Base-by-base conservation (phyloP, 768 basidiomycete species). In the Mycena floridula region DNA sequence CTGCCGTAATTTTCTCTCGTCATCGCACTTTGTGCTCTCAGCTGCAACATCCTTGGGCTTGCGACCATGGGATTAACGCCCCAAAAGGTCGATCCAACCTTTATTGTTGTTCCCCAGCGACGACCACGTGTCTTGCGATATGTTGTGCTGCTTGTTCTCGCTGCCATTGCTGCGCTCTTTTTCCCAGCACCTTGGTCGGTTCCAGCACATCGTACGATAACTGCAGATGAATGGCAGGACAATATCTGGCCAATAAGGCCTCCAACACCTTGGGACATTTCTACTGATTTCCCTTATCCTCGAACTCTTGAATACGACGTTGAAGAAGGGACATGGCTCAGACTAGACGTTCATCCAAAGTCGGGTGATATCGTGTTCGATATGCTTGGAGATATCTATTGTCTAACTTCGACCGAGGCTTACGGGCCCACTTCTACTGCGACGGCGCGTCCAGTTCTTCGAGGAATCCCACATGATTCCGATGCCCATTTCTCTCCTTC, bases 351-450 rank as follows among this genome's bases (percentile, higher is more conserved):
- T 2, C 78, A 84, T 49, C 81, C 82, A 16, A 62, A 65, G 42
- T 72, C 75, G 2, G 83, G 85, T 11, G 85, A 87, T 50, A 73
- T 87, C 37, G 70, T 85, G 6, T 87, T 85, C 44, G 85, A 85
- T 57, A 83, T 87, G 74, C 60, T 81, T 6, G 85, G 85, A 3
- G 83, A 88, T 55, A 56, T 87, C 23, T 87, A 85, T 58, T 87
- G 85, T 53, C 66, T 88, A 37, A 74, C 83, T 21, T 74, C 70
- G 0, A 30, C 53, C 12, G 63, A 64, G 28, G 62, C 58, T 28
- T 47, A 57, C 36, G 26, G 56, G 2, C 54, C 50, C 25, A 54
- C 41, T 11, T 42, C 44, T 6, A 42, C 48, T n/a, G 59, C 64
- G 25, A 60, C 65, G 12, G 85, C 85, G 3, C 66, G 72, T 40